Conservation (phyloP, 192 early-diverging fungal species). For the Umbelopsis sp. region DNA sequence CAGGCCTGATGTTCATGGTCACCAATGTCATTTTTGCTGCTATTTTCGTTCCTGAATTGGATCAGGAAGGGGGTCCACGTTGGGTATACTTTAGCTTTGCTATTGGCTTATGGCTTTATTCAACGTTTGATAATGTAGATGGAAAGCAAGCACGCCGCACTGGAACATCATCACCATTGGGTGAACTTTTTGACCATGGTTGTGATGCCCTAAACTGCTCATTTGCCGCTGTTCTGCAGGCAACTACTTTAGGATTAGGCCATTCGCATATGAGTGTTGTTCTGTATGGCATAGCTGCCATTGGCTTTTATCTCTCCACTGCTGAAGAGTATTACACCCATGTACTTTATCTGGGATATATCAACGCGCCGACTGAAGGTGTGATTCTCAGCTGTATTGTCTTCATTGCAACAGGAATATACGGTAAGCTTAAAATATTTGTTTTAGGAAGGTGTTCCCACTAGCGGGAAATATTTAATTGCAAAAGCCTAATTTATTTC, state of each 20-base stretch:
- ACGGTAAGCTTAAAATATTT: slow-evolving; percentile 46
- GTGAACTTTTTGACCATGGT: slow-evolving; percentile 96
- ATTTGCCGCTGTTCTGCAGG: slow-evolving; percentile 33
- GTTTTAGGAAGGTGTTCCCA: slow-evolving; percentile 18
- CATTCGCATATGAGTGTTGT: slow-evolving; percentile 28
- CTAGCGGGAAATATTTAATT: neutral
- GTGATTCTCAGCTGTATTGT: slow-evolving; percentile 67
- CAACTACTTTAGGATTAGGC: slow-evolving; percentile 27
- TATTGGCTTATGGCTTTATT: slow-evolving; percentile 84
- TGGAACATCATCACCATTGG: slow-evolving; percentile 82
- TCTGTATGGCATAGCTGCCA: slow-evolving; percentile 33
- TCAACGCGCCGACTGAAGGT: slow-evolving; percentile 88
- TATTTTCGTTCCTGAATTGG: slow-evolving; percentile 73
- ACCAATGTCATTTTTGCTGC: slow-evolving; percentile 70
- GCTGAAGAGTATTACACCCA: slow-evolving; percentile 94
- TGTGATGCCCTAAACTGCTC: slow-evolving; percentile 43
- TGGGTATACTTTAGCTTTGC: slow-evolving; percentile 86
- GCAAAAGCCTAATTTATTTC: neutral
- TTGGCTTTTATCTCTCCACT: slow-evolving; percentile 82
- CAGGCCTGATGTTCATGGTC: slow-evolving; percentile 82
- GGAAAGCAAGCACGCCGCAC: slow-evolving; percentile 94
- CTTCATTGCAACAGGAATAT: slow-evolving; percentile 63
- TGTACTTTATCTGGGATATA: slow-evolving; percentile 77
- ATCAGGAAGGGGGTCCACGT: slow-evolving; percentile 55
- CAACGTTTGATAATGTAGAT: slow-evolving; percentile 89